These are phyloP conservation scores for Emmonsia crescens DNA, from an alignment of 2,329 filamentous ascomycete species.

Conservation along the genomic window DNA sequence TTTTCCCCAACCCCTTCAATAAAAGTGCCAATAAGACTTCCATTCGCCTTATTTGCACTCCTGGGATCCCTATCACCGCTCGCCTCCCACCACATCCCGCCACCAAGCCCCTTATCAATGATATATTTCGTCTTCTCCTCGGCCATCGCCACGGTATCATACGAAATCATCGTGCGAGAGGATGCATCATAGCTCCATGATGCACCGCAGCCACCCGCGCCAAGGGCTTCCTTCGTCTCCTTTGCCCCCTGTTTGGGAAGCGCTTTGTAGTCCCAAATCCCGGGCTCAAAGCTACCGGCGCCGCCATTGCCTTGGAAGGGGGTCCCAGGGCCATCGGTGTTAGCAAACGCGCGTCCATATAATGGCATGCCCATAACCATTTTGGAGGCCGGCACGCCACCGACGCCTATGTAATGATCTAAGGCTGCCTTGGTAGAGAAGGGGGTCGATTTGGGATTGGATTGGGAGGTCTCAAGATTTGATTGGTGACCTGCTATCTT, in stretches of 20 bases:
- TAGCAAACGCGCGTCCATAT: slow-evolving; percentile 80
- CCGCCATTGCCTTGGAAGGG: slow-evolving; percentile 64
- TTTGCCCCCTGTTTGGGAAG: slow-evolving; percentile 58
- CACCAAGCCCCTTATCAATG: slow-evolving; percentile 55
- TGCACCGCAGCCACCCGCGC: slow-evolving; percentile 43
- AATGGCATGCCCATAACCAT: slow-evolving; percentile 89
- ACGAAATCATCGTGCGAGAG: slow-evolving; percentile 60
- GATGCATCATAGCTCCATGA: slow-evolving; percentile 64
- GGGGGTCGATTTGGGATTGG: slow-evolving; percentile 58
- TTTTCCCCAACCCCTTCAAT: slow-evolving; percentile 27
- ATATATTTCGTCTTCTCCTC: slow-evolving; percentile 62
- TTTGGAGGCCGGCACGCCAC: slow-evolving; percentile 53
- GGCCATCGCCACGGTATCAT: slow-evolving; percentile 52
- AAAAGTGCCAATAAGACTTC: slow-evolving; percentile 56
- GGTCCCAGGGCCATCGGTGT: slow-evolving; percentile 63
- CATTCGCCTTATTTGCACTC: slow-evolving; percentile 24
- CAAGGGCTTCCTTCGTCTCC: slow-evolving; percentile 48
- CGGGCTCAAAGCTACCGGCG: slow-evolving; percentile 67
- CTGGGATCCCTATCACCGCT: slow-evolving; percentile 60
- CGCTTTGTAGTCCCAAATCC: slow-evolving; percentile 80
- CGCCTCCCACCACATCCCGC: slow-evolving; percentile 96
- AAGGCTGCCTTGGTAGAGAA: slow-evolving; percentile 66
- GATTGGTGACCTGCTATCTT: slow-evolving; percentile 63
- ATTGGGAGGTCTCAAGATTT: slow-evolving; percentile 55
- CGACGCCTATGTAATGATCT: slow-evolving; percentile 54